Evolutionary conservation across 768 basidiomycete species (phyloP), one percentile per base, ranked within the genome.

Genomic region (Flagelloscypha sp.): DNA sequence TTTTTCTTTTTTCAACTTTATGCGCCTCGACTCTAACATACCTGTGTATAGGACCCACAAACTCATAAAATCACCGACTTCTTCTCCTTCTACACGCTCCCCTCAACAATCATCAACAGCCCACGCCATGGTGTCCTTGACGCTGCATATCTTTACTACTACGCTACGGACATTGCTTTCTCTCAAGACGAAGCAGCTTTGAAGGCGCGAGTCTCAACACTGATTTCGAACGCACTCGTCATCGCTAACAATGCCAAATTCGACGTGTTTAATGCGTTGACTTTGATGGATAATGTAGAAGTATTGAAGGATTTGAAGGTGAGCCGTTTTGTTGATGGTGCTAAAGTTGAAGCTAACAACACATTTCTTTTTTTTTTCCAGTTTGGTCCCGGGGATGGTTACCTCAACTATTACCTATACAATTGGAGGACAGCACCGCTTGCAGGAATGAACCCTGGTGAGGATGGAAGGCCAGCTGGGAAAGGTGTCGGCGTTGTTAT

Each of bases 91-190:
- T 99, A 95, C 57, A 86, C 86, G 10, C 76, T 99, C 16, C 94
- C 95, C 1, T 98, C 94, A 4, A 85, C 89, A 1, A 79, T 98
- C 42, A 88, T 98, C 53, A 72, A 76, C 35, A 77, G 76, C 46
- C 42, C 66, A n/a, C 84, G 79, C 45, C 61, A 90, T 52, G 66
- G 71, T 13, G 49, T 76, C 19, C 72, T 99, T 25, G 81, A 99
- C 46, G 94, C 93, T 1, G 94, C 89, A 8, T 99, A 98, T 59
- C 68, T 97, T 16, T 98, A 76, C 58, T 98, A 97, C 61, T 98
- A 98, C 51, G 95, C 89, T 13, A 82, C 84, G 6, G 81, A 84
- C 33, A 68, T 65, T 4, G 84, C 79, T 3, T 79, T 89, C 43
- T n/a, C n/a, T n/a, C n/a, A n/a, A n/a, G 55, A 70, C 34, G 65